A percentile compares a stretch with the other conserved stretches of the same genome.
Conservation (phyloP, 768 basidiomycete genomes). For the Galerina marginata region DNA sequence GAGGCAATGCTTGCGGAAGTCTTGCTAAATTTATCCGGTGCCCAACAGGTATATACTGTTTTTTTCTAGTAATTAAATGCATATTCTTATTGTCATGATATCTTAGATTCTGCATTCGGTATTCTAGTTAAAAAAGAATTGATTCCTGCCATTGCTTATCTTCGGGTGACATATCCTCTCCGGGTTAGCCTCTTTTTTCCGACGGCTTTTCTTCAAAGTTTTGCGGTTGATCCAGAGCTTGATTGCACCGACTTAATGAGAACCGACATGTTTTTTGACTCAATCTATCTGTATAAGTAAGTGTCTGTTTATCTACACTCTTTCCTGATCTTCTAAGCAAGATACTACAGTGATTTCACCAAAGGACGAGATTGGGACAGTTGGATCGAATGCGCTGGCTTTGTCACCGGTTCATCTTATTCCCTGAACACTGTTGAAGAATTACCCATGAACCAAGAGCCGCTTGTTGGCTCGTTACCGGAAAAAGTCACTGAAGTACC, state of each 20-base stretch:
- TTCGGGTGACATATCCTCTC: slow-evolving; percentile 4
- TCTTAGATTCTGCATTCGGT: slow-evolving; percentile 6
- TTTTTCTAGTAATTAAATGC: not conserved
- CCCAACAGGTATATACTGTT: no score
- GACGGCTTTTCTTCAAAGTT: not conserved
- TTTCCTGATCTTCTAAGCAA: not conserved
- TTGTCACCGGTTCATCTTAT: not conserved
- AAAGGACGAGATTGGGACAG: not conserved
- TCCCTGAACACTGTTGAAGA: not conserved
- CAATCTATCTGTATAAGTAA: not conserved
- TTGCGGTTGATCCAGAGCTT: not conserved
- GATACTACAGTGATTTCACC: not conserved
- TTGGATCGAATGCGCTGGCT: not conserved
- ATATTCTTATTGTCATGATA: not conserved
- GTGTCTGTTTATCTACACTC: not conserved
- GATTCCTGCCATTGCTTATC: slow-evolving; percentile 7
- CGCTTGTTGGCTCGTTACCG: no score
- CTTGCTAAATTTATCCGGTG: not conserved
- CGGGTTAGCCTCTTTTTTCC: slow-evolving; percentile 1
- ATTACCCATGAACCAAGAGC: no score
- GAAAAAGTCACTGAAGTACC: no score
- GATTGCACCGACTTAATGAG: not conserved
- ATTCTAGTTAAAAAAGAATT: not conserved
- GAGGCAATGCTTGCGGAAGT: not conserved
- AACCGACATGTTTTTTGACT: not conserved